Percentiles rank a stretch among this genome's conserved stretches.
These are phyloP conservation scores for Aspergillus oerlinghausenensis DNA, from an alignment of 2,329 filamentous ascomycete genomes.

Conservation along the genomic window DNA sequence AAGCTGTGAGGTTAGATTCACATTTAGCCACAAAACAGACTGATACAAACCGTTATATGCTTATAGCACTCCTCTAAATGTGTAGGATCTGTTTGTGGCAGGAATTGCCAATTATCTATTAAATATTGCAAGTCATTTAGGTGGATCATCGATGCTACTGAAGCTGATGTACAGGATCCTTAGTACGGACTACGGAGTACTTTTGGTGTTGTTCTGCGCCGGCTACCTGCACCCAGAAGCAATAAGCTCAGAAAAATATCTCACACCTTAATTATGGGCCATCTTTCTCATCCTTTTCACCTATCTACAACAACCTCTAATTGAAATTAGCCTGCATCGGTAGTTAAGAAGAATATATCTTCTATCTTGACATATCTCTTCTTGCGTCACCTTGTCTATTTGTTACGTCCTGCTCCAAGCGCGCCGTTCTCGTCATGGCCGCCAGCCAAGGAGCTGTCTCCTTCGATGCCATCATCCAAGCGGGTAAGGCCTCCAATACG, in stretches of 20 bases:
- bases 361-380: background rate
- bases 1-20: background rate
- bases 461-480: constrained; percentile 50
- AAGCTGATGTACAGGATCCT: background rate
- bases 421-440: constrained; percentile 28
- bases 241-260: background rate
- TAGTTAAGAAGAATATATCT: background rate
- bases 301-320: background rate
- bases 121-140: background rate
- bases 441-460: constrained; percentile 36
- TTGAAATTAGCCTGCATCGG: background rate
- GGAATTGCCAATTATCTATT: background rate
- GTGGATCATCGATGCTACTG: background rate
- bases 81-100: background rate
- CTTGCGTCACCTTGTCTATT: background rate
- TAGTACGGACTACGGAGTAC: background rate
- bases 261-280: background rate
- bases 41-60: background rate
- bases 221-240: constrained; percentile 4
- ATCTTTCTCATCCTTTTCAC: background rate
- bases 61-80: background rate
- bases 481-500: constrained; percentile 35
- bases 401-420: background rate
- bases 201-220: constrained; percentile 9
- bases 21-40: background rate